Base-by-base conservation (phyloP, 352 stramenopile genomes). In the Globisporangium spinosum region DNA sequence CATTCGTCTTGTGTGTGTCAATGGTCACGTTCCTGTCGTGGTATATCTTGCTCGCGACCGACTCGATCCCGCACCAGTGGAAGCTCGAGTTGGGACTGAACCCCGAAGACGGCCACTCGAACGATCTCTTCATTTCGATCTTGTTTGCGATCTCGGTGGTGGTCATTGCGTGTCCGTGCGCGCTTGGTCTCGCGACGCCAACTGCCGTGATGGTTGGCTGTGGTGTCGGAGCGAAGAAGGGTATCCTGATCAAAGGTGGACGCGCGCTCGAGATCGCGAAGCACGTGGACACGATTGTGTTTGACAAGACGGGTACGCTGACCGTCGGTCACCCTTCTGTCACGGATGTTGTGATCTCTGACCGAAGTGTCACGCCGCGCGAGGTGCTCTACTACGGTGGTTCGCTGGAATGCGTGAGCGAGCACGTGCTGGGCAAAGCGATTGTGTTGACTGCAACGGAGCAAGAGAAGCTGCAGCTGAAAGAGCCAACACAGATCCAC, bases 271-370 rank as follows among this genome's bases (percentile, higher is more conserved):
- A 97, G 66, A 87, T 90, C 2, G 83, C 88, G 15, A 83, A 83
- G 3, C 90, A 97, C 68, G 89, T 97, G 1, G 86, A 91, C 34
- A 89, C 85, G 25, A 89, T 94, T 34, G 93, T 96, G 32, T 98
- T 98, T 71, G 94, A 98, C 71, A 98, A 98, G 76, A 98, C 93
- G 2, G 93, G 93, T 1, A 98, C 94, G 9, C 72, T 98, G 2
- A 98, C 94, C 1, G 76, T 88, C 20, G 89, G 88, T 43, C 83
- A 89, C 27, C 85, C 87, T n/a, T 89, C 78, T 1, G 84, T 95
- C 9, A 90, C 82, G 25, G 88, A 96, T 58, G 80, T 96, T 0
- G 77, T 94, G 22, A 76, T 94, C 51, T 72, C 80, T 2, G 80
- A 93, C 63, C 78, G 82, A 12, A 65, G 74, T n/a, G 83, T 79